phyloP scores from a whole-genome alignment of 371 early-diverging fungal genomes.

The Mucor irregularis region DNA sequence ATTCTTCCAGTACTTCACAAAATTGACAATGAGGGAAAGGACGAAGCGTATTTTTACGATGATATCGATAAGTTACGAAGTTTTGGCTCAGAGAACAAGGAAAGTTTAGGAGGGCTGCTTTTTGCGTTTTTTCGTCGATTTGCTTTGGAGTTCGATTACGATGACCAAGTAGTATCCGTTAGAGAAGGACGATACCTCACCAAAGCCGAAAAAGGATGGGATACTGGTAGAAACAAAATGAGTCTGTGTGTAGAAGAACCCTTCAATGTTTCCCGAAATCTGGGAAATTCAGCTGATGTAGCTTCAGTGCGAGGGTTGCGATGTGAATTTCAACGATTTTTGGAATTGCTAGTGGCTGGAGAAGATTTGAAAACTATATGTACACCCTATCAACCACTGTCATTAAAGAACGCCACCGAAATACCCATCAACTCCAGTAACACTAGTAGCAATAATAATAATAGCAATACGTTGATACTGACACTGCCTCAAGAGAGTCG shows the following conservation, averaged over 20 bases:
- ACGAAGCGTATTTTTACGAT: conserved; percentile 56
- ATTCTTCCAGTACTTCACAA: conserved; percentile 86
- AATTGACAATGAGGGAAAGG: conserved; percentile 22
- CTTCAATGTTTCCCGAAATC: conserved; percentile 78
- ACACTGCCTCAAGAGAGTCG: conserved; percentile 11
- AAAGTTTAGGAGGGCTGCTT: conserved; percentile 80
- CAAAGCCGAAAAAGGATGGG: conserved; percentile 86
- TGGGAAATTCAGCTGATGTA: conserved; percentile 87
- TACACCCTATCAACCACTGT: conserved; percentile 12
- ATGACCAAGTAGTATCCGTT: conserved; percentile 77
- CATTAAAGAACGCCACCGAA: not conserved
- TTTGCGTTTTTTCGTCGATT: conserved; percentile 83
- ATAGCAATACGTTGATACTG: conserved; percentile 7
- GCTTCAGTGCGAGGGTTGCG: conserved; percentile 74
- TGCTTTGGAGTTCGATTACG: conserved; percentile 84
- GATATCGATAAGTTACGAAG: conserved; percentile 61
- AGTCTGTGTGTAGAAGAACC: conserved; percentile 90
- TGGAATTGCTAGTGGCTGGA: conserved; percentile 52
- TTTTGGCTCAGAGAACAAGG: conserved; percentile 70
- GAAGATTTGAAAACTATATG: conserved; percentile 13
- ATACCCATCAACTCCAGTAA: conserved; percentile 9
- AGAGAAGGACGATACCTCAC: conserved; percentile 73
- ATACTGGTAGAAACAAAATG: conserved; percentile 45
- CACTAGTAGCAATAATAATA: not conserved
- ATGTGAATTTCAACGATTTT: conserved; percentile 76